These are phyloP conservation scores for Leccinellum rugosiceps DNA, from an alignment of 768 basidiomycete genomes.

Conservation along the genomic window DNA sequence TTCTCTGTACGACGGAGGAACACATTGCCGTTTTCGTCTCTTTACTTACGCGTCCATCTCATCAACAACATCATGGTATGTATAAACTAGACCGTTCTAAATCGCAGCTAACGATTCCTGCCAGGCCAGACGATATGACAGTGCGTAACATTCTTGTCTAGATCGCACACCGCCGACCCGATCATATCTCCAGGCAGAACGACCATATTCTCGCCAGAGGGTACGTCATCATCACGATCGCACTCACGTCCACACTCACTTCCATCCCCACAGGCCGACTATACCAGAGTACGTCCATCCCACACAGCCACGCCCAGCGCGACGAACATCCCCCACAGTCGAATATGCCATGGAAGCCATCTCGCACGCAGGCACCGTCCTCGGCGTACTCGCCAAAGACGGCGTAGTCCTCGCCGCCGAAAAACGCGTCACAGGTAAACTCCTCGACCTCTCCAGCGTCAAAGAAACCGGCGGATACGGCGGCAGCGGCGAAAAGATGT, in stretches of 20 bases:
- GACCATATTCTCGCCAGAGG: constrained; percentile 99
- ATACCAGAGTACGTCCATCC: constrained; percentile 77
- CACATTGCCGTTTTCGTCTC: constrained; percentile 23
- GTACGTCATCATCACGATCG: constrained; percentile 40
- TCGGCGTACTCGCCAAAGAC: constrained; percentile 88
- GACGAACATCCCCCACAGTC: constrained; percentile 46
- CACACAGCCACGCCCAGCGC: neutral
- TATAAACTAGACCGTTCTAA: neutral
- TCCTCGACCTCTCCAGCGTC: constrained; percentile 83
- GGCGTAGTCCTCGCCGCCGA: constrained; percentile 92
- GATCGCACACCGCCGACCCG: constrained; percentile 18
- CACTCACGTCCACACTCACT: constrained; percentile 8
- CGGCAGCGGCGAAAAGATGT: constrained; percentile 98
- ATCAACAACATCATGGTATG: constrained; percentile 41
- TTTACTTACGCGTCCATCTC: constrained; percentile 25
- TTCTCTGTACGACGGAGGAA: too few species aligned
- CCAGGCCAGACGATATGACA: constrained; percentile 93
- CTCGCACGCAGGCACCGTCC: constrained; percentile 90
- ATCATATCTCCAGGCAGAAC: constrained; percentile 66
- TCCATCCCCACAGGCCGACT: constrained; percentile 68
- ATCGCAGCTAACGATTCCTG: neutral
- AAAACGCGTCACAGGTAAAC: constrained; percentile 98
- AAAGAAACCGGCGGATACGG: constrained; percentile 85
- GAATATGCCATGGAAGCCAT: constrained; percentile 99
- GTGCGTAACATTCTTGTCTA: constrained; percentile 47